phyloP scores from a whole-genome alignment of 2,329 filamentous ascomycete species.

The Colletotrichum australisinense region DNA sequence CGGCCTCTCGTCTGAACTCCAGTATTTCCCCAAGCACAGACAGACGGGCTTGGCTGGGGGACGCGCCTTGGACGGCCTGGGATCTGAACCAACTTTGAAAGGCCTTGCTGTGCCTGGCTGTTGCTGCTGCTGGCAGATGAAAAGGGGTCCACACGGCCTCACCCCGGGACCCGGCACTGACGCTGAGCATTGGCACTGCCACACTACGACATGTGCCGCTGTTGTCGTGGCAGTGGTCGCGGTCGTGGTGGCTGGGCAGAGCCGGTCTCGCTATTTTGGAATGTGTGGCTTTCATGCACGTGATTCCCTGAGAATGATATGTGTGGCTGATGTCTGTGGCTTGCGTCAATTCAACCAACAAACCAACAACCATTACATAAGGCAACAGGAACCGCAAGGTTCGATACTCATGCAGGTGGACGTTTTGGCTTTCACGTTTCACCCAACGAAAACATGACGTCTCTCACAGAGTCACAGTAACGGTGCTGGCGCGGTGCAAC shows the following conservation, averaged over 20 bases:
- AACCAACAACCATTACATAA: not conserved
- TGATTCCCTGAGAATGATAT: not conserved
- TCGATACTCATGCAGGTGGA: conserved; percentile 14
- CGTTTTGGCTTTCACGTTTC: conserved; percentile 19
- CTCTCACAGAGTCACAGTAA: conserved; percentile 10
- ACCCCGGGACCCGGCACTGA: conserved; percentile 15
- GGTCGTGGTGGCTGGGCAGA: conserved; percentile 1
- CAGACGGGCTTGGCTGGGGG: not conserved
- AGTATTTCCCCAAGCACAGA: conserved; percentile 13
- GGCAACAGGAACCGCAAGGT: no score
- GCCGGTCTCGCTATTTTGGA: not conserved
- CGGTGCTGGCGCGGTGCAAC: not conserved
- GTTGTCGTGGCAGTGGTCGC: conserved; percentile 3
- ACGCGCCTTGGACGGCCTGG: not conserved
- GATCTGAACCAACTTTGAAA: conserved; percentile 4
- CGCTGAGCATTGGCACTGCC: conserved; percentile 5
- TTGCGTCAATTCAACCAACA: not conserved
- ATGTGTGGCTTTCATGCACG: not conserved
- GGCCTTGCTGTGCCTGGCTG: not conserved
- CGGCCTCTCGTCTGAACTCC: conserved; percentile 10
- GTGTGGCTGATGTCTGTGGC: not conserved
- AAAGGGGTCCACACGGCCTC: conserved; percentile 20
- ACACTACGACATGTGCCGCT: conserved; percentile 20
- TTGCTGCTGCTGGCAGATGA: conserved; percentile 8
- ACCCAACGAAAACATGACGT: conserved; percentile 32